Conservation (phyloP, 2,329 filamentous ascomycete genomes). For the Paradendryphiella salina region DNA sequence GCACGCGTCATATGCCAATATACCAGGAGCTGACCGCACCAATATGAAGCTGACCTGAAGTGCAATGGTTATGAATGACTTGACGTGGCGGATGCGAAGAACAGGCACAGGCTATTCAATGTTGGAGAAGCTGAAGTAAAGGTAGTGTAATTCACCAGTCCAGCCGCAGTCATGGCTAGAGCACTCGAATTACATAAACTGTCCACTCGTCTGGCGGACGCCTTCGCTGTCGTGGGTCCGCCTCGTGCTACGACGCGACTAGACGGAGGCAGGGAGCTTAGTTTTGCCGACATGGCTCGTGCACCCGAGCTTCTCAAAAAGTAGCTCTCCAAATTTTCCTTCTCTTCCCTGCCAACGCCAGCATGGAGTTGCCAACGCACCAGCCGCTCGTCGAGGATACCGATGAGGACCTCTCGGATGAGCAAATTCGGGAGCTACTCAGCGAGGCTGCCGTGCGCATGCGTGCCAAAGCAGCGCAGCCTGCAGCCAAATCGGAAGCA, state of each 20-base stretch:
- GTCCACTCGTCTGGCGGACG: too few relatives aligned
- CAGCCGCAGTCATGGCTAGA: too few relatives aligned
- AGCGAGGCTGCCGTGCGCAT: slow-evolving; percentile 65
- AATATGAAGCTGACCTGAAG: slow-evolving; percentile 31
- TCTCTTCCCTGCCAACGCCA: slow-evolving; percentile 29
- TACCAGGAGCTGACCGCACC: slow-evolving; percentile 1
- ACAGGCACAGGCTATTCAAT: background rate
- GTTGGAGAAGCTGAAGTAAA: background rate
- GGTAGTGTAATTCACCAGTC: too few relatives aligned
- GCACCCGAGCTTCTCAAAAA: slow-evolving; percentile 28
- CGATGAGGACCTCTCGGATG: slow-evolving; percentile 60
- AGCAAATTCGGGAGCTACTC: slow-evolving; percentile 66
- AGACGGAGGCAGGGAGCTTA: slow-evolving; percentile 2
- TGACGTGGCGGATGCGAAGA: slow-evolving; percentile 16
- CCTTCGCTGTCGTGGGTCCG: background rate
- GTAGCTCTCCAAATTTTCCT: slow-evolving; percentile 31
- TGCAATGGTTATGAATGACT: slow-evolving; percentile 3
- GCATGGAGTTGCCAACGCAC: slow-evolving; percentile 46
- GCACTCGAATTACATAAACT: too few relatives aligned
- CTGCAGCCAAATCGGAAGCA: slow-evolving; percentile 31
- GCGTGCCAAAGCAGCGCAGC: slow-evolving; percentile 45
- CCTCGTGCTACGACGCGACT: slow-evolving; percentile 1
- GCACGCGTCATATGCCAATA: slow-evolving; percentile 28
- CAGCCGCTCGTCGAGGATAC: slow-evolving; percentile 38
- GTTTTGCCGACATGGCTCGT: slow-evolving; percentile 29